Evolutionary conservation across 2,329 filamentous ascomycete species (phyloP).

Genomic region (Exophiala bonariae): DNA sequence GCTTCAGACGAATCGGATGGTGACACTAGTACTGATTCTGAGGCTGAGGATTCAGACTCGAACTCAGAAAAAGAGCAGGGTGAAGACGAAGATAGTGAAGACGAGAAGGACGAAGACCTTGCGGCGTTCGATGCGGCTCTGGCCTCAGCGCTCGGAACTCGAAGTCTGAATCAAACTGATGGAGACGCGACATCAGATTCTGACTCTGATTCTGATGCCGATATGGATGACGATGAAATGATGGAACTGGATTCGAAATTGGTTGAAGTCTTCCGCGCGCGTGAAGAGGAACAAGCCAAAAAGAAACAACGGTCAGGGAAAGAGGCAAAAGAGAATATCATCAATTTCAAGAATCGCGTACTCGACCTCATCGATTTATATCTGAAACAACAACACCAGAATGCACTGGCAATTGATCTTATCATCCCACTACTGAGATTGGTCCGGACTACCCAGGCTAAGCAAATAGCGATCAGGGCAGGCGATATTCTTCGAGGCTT

Average conservation of each 20-base stretch:
- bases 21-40: conserved; percentile 45
- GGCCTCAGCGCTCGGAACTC: conserved; percentile 74
- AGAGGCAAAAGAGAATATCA: conserved; percentile 81
- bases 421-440: conserved; percentile 76
- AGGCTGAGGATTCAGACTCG: conserved; percentile 46
- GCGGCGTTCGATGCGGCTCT: conserved; percentile 73
- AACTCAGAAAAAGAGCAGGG: conserved; percentile 35
- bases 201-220: conserved; percentile 58
- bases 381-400: conserved; percentile 73
- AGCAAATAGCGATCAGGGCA: conserved; percentile 72
- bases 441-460: conserved; percentile 73
- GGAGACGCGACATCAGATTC: conserved; percentile 59
- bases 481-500: conserved; percentile 71
- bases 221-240: conserved; percentile 98
- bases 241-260: conserved; percentile 82
- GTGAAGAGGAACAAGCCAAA: conserved; percentile 56
- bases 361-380: conserved; percentile 86
- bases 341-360: conserved; percentile 93
- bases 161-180: conserved; percentile 56
- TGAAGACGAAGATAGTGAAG: conserved; percentile 41
- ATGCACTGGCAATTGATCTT: conserved; percentile 65
- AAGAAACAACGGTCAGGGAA: conserved; percentile 82
- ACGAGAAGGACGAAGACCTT: conserved; percentile 50
- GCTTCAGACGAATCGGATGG: conserved; percentile 14
- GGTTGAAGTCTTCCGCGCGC: conserved; percentile 79